phyloP scores from a whole-genome alignment of 2,329 filamentous ascomycete genomes.

The Pseudogymnoascus sp. region DNA sequence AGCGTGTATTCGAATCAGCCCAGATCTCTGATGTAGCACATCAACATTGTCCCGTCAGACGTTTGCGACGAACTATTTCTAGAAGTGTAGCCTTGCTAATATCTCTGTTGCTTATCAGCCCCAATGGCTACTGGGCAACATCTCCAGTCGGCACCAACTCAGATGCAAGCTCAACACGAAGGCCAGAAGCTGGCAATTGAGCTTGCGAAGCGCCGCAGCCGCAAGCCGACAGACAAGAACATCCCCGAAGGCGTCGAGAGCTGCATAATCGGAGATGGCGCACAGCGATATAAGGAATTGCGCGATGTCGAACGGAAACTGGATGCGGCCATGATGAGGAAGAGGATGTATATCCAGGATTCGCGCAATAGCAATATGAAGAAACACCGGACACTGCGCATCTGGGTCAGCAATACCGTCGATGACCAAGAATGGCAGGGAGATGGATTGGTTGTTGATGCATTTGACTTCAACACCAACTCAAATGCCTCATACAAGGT shows the following conservation, averaged over 20 bases:
- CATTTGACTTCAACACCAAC: slow-evolving; percentile 72
- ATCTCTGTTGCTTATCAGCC: slow-evolving; percentile 18
- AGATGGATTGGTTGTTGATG: slow-evolving; percentile 57
- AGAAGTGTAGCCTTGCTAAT: slow-evolving; percentile 10
- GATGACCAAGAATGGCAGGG: slow-evolving; percentile 93
- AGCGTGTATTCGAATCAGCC: slow-evolving; percentile 7
- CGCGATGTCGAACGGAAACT: slow-evolving; percentile 79
- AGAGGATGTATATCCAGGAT: slow-evolving; percentile 84
- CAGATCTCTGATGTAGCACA: slow-evolving; percentile 2
- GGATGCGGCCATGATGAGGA: slow-evolving; percentile 89
- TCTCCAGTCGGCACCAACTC: slow-evolving; percentile 37
- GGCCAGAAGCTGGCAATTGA: slow-evolving; percentile 48
- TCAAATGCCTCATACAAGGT: slow-evolving; percentile 76
- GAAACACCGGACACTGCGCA: slow-evolving; percentile 74
- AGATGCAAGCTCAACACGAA: slow-evolving; percentile 42
- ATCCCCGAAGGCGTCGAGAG: slow-evolving; percentile 85
- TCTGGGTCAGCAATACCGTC: slow-evolving; percentile 92
- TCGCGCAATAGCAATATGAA: slow-evolving; percentile 65
- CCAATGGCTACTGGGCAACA: slow-evolving; percentile 27
- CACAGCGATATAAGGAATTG: slow-evolving; percentile 71
- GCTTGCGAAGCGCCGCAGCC: slow-evolving; percentile 68
- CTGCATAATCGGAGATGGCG: slow-evolving; percentile 71
- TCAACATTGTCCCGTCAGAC: slow-evolving; percentile 2
- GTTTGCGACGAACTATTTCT: slow-evolving; percentile 4
- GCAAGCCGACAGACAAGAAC: slow-evolving; percentile 90